phyloP scores from a whole-genome alignment of 1,284 basidiomycete species.

The Schizophyllum commune region DNA sequence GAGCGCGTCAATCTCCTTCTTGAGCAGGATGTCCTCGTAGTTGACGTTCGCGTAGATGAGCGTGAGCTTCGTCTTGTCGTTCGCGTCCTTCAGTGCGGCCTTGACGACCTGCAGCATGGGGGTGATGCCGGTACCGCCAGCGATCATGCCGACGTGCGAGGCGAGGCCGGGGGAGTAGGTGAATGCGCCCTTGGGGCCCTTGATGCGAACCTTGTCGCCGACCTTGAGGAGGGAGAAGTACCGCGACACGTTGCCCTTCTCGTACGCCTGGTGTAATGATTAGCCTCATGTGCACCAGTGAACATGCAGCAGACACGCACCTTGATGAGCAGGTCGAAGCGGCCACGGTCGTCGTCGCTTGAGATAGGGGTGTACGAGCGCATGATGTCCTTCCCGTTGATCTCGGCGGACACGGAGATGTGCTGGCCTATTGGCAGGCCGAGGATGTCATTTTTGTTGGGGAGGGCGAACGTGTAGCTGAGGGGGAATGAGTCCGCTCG shows the following conservation, averaged over 20 bases:
- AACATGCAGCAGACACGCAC: constrained; percentile 30
- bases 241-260: constrained; percentile 93
- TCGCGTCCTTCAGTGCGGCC: constrained; percentile 79
- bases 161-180: constrained; percentile 65
- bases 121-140: constrained; percentile 93
- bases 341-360: constrained; percentile 85
- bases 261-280: constrained; percentile 66
- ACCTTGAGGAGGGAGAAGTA: constrained; percentile 76
- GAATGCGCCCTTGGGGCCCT: constrained; percentile 95
- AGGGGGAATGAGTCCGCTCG: constrained; percentile 8
- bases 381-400: constrained; percentile 85
- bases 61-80: constrained; percentile 74
- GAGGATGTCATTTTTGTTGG: constrained; percentile 65
- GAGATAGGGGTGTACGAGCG: constrained; percentile 95
- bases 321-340: constrained; percentile 97
- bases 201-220: constrained; percentile 82
- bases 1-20: constrained; percentile 79
- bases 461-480: constrained; percentile 89
- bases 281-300: neutral
- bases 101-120: constrained; percentile 98
- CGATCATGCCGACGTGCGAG: constrained; percentile 88
- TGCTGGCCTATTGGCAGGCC: constrained; percentile 97
- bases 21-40: constrained; percentile 82
- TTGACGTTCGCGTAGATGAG: constrained; percentile 97
- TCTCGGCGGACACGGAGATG: constrained; percentile 86